These are phyloP conservation scores for Neonectria neomacrospora DNA, from an alignment of 2,329 filamentous ascomycete genomes.

Conservation along the genomic window DNA sequence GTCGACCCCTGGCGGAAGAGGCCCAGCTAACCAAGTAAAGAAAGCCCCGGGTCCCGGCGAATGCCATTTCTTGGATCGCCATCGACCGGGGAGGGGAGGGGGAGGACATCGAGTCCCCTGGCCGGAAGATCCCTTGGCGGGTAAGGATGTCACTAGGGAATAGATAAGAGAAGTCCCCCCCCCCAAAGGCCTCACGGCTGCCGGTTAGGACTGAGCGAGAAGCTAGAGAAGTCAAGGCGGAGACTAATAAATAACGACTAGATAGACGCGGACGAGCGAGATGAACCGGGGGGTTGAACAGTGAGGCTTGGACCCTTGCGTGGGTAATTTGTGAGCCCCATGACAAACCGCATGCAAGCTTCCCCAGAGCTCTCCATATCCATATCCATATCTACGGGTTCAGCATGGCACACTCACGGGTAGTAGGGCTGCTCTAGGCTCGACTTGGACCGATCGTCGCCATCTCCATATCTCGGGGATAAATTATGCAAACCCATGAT, in stretches of 20 bases:
- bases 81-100: neutral
- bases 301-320: neutral
- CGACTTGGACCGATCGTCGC: slow-evolving; percentile 13
- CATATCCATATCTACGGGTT: slow-evolving; percentile 5
- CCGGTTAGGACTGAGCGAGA: too few species aligned
- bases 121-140: neutral
- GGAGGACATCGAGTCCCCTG: neutral
- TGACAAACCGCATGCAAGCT: slow-evolving; percentile 26
- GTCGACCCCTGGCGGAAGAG: neutral
- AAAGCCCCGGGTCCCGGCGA: neutral
- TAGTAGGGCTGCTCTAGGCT: neutral
- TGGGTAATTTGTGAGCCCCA: slow-evolving; percentile 24
- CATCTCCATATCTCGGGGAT: slow-evolving; percentile 7
- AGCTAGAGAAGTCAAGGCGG: neutral
- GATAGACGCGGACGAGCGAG: neutral
- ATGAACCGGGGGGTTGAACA: neutral
- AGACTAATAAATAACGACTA: neutral
- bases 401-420: neutral
- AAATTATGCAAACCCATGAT: neutral
- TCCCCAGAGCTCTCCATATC: slow-evolving; percentile 12
- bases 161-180: neutral
- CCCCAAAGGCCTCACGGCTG: too few species aligned
- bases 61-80: neutral
- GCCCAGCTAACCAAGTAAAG: neutral
- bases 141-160: neutral